phyloP scores from a whole-genome alignment of 306 rosid species.

The Senna siamea region DNA sequence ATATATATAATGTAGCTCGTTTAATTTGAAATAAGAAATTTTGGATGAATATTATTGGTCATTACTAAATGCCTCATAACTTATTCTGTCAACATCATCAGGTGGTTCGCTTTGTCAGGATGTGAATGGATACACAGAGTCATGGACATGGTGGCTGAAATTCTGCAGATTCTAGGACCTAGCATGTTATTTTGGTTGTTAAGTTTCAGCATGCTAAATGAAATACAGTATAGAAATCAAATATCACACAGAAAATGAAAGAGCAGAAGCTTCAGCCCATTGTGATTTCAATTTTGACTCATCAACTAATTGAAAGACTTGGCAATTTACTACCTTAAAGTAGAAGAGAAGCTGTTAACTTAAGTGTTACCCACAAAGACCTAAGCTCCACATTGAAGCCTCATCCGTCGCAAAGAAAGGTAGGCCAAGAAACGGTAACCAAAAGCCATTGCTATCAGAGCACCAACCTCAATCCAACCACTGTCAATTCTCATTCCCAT shows the following conservation, averaged over 20 bases:
- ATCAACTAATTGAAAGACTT: too few species aligned
- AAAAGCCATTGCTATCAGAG: slow-evolving; percentile 82
- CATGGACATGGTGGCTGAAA: not conserved
- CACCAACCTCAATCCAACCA: slow-evolving; percentile 64
- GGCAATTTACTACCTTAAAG: too few species aligned
- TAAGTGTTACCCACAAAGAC: too few species aligned
- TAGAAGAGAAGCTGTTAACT: too few species aligned
- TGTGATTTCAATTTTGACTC: too few species aligned
- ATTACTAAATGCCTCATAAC: not conserved
- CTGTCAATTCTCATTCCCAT: slow-evolving; percentile 66
- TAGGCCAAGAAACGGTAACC: slow-evolving; percentile 96
- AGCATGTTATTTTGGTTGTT: slow-evolving; percentile 21
- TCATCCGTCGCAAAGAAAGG: slow-evolving; percentile 77
- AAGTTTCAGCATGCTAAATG: slow-evolving; percentile 20
- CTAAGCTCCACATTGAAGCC: slow-evolving; percentile 47
- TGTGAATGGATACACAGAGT: not conserved
- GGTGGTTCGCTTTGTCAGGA: not conserved
- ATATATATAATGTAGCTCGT: too few species aligned
- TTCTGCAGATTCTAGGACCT: slow-evolving; percentile 11
- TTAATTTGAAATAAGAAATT: too few species aligned
- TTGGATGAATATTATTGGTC: too few species aligned
- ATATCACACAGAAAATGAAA: slow-evolving; percentile 4
- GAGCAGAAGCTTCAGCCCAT: slow-evolving; percentile 29
- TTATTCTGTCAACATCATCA: not conserved
- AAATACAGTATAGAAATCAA: slow-evolving; percentile 1